Percentiles rank a stretch among this genome's conserved stretches.
Evolutionary conservation across 176 grass and related monocot genomes (phyloP).

Genomic region (Cymbopogon citratus): DNA sequence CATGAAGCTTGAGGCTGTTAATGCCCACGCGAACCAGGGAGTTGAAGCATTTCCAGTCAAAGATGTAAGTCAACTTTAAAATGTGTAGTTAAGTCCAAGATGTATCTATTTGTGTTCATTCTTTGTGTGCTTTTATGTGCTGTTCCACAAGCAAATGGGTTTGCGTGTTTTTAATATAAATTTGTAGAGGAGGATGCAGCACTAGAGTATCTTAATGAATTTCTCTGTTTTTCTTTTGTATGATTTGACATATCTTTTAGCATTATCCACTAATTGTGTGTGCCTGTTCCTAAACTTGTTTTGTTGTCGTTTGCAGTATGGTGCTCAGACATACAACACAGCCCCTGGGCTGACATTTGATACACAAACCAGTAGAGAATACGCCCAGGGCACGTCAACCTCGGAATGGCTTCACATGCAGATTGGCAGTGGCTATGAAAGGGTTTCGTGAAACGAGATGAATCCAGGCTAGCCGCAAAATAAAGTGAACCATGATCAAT

Average conservation of each 20-base stretch:
- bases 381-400: slow-evolving; percentile 40
- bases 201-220: not conserved
- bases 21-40: slow-evolving; percentile 48
- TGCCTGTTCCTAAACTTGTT: not conserved
- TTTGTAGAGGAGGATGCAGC: not conserved
- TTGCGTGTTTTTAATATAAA: not conserved
- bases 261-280: not conserved
- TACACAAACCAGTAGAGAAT: slow-evolving; percentile 63
- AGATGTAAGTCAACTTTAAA: slow-evolving; percentile 64
- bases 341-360: slow-evolving; percentile 55
- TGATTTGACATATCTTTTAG: not conserved
- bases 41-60: slow-evolving; percentile 68
- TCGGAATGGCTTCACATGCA: slow-evolving; percentile 93
- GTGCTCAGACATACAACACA: slow-evolving; percentile 46
- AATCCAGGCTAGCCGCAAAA: not conserved
- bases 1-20: slow-evolving; percentile 96
- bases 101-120: not conserved
- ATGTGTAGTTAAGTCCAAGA: slow-evolving; percentile 7
- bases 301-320: slow-evolving; percentile 31
- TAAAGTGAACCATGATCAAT: slow-evolving; percentile 27
- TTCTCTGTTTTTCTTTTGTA: not conserved
- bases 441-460: slow-evolving; percentile 61
- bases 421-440: slow-evolving; percentile 68
- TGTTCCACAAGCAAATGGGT: not conserved
- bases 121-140: not conserved